Conservation (phyloP, 768 basidiomycete genomes). For the Tylopilus rubrobrunneus region DNA sequence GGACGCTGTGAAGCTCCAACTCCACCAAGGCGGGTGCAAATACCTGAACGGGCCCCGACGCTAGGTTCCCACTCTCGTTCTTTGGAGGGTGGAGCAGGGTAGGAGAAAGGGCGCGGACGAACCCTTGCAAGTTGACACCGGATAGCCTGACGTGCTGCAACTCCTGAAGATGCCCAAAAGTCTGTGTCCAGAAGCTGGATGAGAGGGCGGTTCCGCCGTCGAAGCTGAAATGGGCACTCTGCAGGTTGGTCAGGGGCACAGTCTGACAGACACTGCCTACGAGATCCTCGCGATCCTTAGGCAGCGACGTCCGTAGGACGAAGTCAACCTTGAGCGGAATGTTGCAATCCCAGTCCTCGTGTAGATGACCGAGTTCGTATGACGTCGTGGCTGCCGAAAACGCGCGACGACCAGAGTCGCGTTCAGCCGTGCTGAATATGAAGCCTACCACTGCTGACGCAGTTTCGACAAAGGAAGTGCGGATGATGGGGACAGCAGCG, state of each 20-base stretch:
- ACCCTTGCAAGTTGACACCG: conserved; percentile 4
- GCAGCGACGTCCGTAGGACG: conserved; percentile 4
- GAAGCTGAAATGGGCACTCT: conserved; percentile 8
- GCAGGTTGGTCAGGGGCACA: conserved; percentile 11
- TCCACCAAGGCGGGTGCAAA: conserved; percentile 17
- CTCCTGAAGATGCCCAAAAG: conserved; percentile 14
- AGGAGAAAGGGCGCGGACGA: conserved; percentile 7
- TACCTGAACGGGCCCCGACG: not conserved
- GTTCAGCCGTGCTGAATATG: conserved; percentile 13
- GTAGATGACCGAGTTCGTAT: conserved; percentile 3
- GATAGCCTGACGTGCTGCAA: conserved; percentile 12
- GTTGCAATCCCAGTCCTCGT: conserved; percentile 18
- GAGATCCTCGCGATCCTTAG: conserved; percentile 12
- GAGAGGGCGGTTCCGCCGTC: conserved; percentile 9
- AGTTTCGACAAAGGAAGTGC: conserved; percentile 8
- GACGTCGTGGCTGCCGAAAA: conserved; percentile 6
- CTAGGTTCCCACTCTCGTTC: not conserved
- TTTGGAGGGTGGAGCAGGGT: not conserved
- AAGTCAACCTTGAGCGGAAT: conserved; percentile 18
- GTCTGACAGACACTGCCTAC: conserved; percentile 9
- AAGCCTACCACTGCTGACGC: conserved; percentile 11
- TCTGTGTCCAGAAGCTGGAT: conserved; percentile 13
- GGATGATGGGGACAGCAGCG: conserved; percentile 8
- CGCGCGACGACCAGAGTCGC: conserved; percentile 6
- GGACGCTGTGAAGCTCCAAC: conserved; percentile 5